phyloP scores from a whole-genome alignment of 305 asterid genomes.

The Euphrasia arctica region DNA sequence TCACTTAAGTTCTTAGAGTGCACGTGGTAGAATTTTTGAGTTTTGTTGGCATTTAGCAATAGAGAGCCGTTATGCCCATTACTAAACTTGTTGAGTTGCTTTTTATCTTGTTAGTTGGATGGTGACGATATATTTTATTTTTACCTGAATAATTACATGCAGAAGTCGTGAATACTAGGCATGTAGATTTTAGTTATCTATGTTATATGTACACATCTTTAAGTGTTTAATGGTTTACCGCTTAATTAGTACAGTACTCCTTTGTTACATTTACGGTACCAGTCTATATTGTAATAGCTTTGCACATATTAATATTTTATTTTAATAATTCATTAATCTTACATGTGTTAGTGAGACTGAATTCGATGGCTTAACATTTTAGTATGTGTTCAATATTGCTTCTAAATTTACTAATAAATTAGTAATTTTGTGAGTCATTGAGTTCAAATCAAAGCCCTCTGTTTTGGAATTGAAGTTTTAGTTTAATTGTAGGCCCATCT shows the following conservation, averaged over 20 bases:
- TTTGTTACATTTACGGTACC: slow-evolving; percentile 14
- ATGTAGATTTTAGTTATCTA: slow-evolving; percentile 12
- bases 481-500: slow-evolving; percentile 3
- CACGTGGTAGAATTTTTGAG: slow-evolving; percentile 12
- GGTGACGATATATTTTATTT: slow-evolving; percentile 4
- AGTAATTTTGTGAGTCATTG: slow-evolving; percentile 8
- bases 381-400: slow-evolving; percentile 1
- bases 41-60: slow-evolving; percentile 12
- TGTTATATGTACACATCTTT: neutral
- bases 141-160: slow-evolving; percentile 4
- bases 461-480: slow-evolving; percentile 3
- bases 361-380: neutral
- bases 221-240: slow-evolving; percentile 17
- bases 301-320: neutral
- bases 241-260: neutral
- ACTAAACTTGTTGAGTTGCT: neutral
- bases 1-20: slow-evolving; percentile 14
- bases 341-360: slow-evolving; percentile 1
- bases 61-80: too few relatives aligned
- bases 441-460: slow-evolving; percentile 4
- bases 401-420: slow-evolving; percentile 7
- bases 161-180: neutral
- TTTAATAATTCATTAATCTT: slow-evolving; percentile 2
- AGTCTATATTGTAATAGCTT: slow-evolving; percentile 6
- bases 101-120: slow-evolving; percentile 8